Evolutionary conservation across 768 basidiomycete genomes (phyloP).

Genomic region (Tylopilus sp.): DNA sequence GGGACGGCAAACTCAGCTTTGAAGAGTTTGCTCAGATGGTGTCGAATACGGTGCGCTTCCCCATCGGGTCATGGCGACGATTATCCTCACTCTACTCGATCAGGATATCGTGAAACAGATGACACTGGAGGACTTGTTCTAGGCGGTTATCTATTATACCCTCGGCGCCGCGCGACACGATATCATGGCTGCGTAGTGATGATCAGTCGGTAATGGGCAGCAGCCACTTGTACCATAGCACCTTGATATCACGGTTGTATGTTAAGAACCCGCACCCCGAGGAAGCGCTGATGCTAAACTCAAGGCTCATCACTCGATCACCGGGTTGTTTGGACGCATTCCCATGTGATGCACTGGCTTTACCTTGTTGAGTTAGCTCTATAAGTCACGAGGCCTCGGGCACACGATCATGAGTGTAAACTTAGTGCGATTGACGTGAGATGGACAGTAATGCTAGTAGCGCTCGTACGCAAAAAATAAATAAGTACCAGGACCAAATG

Average conservation of each 20-base stretch:
- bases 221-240: slow-evolving; percentile 22
- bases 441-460: slow-evolving; percentile 5
- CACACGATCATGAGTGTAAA: not conserved
- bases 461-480: slow-evolving; percentile 21
- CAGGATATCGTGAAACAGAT: slow-evolving; percentile 99
- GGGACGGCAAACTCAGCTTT: slow-evolving; percentile 95
- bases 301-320: not conserved
- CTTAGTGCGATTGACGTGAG: slow-evolving; percentile 3
- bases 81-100: slow-evolving; percentile 6
- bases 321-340: not conserved
- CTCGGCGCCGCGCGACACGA: slow-evolving; percentile 8
- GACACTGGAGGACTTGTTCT: slow-evolving; percentile 94
- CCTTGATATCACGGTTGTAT: slow-evolving; percentile 20
- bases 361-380: too few species aligned
- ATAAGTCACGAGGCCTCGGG: not conserved
- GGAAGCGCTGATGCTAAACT: slow-evolving; percentile 4
- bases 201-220: slow-evolving; percentile 7
- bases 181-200: slow-evolving; percentile 18
- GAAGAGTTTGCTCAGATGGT: slow-evolving; percentile 98
- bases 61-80: not conserved
- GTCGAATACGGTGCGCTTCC: slow-evolving; percentile 76
- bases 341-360: not conserved
- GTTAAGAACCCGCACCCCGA: slow-evolving; percentile 5
- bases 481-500: slow-evolving; percentile 11
- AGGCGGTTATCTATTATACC: slow-evolving; percentile 21